Evolutionary conservation across 257 asterid genomes (phyloP).

Genomic region (Petunia axillaris): DNA sequence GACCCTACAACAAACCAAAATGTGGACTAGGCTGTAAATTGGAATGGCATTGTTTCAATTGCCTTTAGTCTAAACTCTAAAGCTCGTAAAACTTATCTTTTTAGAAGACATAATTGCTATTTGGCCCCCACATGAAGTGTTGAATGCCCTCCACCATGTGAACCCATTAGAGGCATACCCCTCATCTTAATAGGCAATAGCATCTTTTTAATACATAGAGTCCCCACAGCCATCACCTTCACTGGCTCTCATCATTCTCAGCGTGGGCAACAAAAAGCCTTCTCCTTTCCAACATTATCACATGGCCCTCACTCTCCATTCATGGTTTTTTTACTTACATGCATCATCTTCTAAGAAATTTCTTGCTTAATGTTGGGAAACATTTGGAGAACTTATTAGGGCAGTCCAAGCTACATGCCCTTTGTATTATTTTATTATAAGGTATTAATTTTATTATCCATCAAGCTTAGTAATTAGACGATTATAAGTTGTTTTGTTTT

Average conservation of each 20-base stretch:
- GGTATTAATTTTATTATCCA: too few species aligned
- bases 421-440: too few species aligned
- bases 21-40: slow-evolving; percentile 2
- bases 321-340: background rate
- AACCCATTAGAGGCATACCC: slow-evolving; percentile 21
- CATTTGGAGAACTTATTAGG: background rate
- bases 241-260: slow-evolving; percentile 22
- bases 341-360: slow-evolving; percentile 20
- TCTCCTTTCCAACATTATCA: slow-evolving; percentile 24
- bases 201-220: background rate
- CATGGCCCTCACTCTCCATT: slow-evolving; percentile 26
- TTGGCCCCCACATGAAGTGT: slow-evolving; percentile 31
- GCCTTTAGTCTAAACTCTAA: background rate
- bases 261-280: slow-evolving; percentile 24
- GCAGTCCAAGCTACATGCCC: background rate
- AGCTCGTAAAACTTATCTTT: background rate
- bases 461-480: too few species aligned
- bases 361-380: slow-evolving; percentile 16
- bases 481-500: too few species aligned
- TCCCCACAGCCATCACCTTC: slow-evolving; percentile 14
- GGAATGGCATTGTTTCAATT: background rate
- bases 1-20: slow-evolving; percentile 15
- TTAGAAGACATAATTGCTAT: slow-evolving; percentile 15
- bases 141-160: slow-evolving; percentile 29
- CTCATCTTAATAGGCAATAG: background rate